Base-by-base conservation (phyloP, 257 asterid genomes). In the Gynochthodes officinalis region DNA sequence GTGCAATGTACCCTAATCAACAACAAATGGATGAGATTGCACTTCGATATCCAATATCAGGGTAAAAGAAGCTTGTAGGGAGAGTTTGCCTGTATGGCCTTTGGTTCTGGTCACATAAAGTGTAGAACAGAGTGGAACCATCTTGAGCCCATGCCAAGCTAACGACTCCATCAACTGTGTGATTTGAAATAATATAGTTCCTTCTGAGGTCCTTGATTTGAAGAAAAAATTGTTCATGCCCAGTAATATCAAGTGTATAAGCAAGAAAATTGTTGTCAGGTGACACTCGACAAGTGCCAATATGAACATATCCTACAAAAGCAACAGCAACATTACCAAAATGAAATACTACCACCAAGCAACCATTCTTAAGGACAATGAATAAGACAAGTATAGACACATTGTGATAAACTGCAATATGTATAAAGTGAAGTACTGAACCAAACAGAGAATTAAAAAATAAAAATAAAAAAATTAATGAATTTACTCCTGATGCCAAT, bases 61-160 rank as follows among this genome's bases (percentile, higher is more conserved):
- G 70, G 67, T 65, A 49, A 32, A 69, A 53, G 71, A 62, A 60
- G 73, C 49, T 30, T 64, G 77, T 23, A 19, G 1, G 23, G 70
- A 79, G 77, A 70, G 75, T 58, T 78, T 88, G 77, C 99, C 97
- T 94, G 93, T 83, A 76, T 72, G 99, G 99, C 43, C 97, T 87
- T 70, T 88, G 99, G 80, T 88, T 82, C 76, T 89, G 88, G 75
- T 91, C 95, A 42, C 89, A 83, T 81, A 83, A 71, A 49, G 99
- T 89, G 78, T 91, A 94, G 78, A 91, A 88, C 73, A 94, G 79
- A 61, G 97, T 82, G 76, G 76, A 72, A 67, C 92, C 66, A 72
- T 88, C 95, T 77, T 75, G 91, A 30, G 95, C 92, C 99, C 99
- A 94, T 71, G 96, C 97, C 86, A 94, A 82, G 73, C 97, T 94